phyloP scores from a whole-genome alignment of 768 basidiomycete genomes.

The Infundibulicybe gibba region DNA sequence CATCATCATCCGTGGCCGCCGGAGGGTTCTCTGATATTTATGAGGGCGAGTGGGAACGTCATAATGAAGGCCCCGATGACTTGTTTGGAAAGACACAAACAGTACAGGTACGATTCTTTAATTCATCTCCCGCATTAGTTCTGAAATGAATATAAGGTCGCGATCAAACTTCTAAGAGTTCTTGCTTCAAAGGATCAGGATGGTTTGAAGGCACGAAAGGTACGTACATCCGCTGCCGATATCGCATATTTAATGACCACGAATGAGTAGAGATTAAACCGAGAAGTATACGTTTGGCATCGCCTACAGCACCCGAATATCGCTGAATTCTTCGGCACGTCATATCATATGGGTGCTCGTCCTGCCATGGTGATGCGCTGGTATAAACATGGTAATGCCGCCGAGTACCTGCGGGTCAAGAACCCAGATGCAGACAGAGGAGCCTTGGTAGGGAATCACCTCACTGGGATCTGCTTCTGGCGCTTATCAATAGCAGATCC shows the following conservation, averaged over 20 bases:
- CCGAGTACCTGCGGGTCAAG: slow-evolving; percentile 13
- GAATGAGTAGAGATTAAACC: slow-evolving; percentile 30
- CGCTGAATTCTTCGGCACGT: slow-evolving; percentile 34
- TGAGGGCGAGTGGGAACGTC: slow-evolving; percentile 10
- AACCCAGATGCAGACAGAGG: slow-evolving; percentile 10
- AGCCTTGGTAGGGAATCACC: slow-evolving; percentile 8
- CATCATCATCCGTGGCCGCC: slow-evolving; percentile 10
- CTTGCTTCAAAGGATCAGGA: slow-evolving; percentile 15
- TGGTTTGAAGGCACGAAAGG: slow-evolving; percentile 11
- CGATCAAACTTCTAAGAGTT: slow-evolving; percentile 20
- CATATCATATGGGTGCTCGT: slow-evolving; percentile 25
- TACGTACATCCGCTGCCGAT: neutral
- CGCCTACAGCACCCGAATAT: slow-evolving; percentile 37
- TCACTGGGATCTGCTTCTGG: neutral
- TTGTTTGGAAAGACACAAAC: neutral
- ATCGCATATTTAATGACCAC: neutral
- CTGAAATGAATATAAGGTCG: slow-evolving; percentile 10
- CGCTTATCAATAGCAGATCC: slow-evolving; percentile 18
- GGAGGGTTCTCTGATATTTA: slow-evolving; percentile 25
- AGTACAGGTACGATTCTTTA: neutral
- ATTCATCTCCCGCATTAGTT: neutral
- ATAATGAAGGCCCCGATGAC: neutral
- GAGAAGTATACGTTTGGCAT: slow-evolving; percentile 37
- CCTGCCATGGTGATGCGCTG: slow-evolving; percentile 37
- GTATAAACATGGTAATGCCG: slow-evolving; percentile 27